Conservation (phyloP, 345 rosid genomes). For the Sisymbrium altissimum region DNA sequence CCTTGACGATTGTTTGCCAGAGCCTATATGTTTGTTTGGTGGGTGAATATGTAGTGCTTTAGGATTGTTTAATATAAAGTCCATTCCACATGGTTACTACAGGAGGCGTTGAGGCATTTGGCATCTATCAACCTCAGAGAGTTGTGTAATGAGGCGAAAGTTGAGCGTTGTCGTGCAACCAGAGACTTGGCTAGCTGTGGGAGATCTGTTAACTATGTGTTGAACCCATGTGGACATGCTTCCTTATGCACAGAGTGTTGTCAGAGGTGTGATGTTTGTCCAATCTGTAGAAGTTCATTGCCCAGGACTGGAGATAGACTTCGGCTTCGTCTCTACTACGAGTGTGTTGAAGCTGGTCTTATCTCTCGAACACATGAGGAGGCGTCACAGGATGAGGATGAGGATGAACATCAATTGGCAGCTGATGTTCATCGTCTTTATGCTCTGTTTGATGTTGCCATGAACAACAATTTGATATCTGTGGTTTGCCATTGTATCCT, state of each 20-base stretch:
- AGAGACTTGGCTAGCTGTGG: constrained; percentile 93
- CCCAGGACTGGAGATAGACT: constrained; percentile 42
- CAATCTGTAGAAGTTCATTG: constrained; percentile 66
- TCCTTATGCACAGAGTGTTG: constrained; percentile 85
- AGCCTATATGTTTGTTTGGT: too few relatives aligned
- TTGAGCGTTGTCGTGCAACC: constrained; percentile 87
- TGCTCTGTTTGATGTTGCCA: constrained; percentile 81
- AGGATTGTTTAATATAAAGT: neutral
- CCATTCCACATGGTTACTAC: constrained; percentile 17
- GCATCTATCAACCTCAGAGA: constrained; percentile 73
- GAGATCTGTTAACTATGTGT: constrained; percentile 57
- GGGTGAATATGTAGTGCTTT: neutral
- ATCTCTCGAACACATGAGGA: constrained; percentile 55
- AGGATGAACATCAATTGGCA: constrained; percentile 52
- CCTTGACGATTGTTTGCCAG: neutral
- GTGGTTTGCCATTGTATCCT: constrained; percentile 95
- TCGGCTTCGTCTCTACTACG: constrained; percentile 68
- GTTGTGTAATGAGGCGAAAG: constrained; percentile 77
- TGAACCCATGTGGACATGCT: constrained; percentile 87
- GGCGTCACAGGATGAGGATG: constrained; percentile 55
- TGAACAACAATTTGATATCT: constrained; percentile 81
- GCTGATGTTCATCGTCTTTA: constrained; percentile 82
- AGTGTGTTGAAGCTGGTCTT: constrained; percentile 83
- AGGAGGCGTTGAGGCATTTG: constrained; percentile 87
- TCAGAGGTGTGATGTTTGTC: constrained; percentile 82